Evolutionary conservation across 202 grass and related monocot genomes (phyloP).

Genomic region (Zizania palustris): DNA sequence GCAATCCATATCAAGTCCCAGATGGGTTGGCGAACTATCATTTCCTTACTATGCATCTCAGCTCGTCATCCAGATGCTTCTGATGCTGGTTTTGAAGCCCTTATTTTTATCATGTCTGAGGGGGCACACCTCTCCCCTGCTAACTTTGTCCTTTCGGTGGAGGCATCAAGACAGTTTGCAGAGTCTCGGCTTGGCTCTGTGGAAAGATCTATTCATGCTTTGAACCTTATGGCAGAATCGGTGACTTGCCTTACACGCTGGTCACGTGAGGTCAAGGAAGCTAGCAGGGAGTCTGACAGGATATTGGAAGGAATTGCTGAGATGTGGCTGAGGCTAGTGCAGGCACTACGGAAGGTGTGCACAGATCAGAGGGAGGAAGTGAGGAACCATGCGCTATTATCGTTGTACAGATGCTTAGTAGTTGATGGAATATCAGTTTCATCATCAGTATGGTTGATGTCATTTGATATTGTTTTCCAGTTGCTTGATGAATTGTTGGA

Average conservation of each 20-base stretch:
- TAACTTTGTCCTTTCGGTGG: constrained; percentile 82
- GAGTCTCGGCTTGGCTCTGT: constrained; percentile 85
- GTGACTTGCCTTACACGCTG: constrained; percentile 77
- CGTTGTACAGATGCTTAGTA: constrained; percentile 80
- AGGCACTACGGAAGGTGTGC: constrained; percentile 84
- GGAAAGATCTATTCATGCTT: constrained; percentile 86
- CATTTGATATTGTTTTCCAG: constrained; percentile 92
- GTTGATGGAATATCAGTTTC: constrained; percentile 75
- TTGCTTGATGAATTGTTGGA: constrained; percentile 91
- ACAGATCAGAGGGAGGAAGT: constrained; percentile 91
- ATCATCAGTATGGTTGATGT: constrained; percentile 77
- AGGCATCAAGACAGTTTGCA: constrained; percentile 90
- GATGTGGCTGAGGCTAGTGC: constrained; percentile 94
- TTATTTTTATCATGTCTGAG: constrained; percentile 94
- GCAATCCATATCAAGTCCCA: constrained; percentile 93
- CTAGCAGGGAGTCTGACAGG: constrained; percentile 64
- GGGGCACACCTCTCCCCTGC: constrained; percentile 83
- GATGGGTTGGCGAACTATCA: constrained; percentile 95
- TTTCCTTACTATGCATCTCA: constrained; percentile 86
- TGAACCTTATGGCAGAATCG: constrained; percentile 85
- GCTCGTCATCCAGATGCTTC: constrained; percentile 97
- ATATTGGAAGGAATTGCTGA: constrained; percentile 89
- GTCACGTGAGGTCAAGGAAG: constrained; percentile 78
- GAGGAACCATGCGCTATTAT: constrained; percentile 84
- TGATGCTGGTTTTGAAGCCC: constrained; percentile 89